phyloP scores from a whole-genome alignment of 805 yeast genomes.

The Tetrapisispora iriomotensis region DNA sequence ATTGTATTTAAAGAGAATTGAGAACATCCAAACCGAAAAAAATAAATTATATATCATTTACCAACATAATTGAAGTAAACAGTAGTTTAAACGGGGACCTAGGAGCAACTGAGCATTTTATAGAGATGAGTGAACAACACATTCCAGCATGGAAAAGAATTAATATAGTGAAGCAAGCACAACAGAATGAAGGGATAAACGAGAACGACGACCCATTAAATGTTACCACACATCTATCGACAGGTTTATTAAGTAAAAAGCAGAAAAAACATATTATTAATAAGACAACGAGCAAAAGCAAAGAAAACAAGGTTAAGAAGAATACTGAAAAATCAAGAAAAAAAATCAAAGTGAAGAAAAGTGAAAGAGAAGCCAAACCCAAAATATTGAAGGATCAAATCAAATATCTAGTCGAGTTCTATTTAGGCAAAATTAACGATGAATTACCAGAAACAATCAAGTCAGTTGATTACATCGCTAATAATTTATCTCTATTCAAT shows the following conservation, averaged over 20 bases:
- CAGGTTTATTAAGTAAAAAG: constrained; percentile 24
- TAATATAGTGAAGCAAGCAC: constrained; percentile 12
- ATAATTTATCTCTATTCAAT: constrained; percentile 1
- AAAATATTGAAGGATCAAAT: constrained; percentile 27
- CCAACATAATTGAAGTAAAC: too few relatives aligned
- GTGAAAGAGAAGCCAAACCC: constrained; percentile 14
- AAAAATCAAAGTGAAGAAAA: constrained; percentile 1
- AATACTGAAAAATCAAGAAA: constrained; percentile 9
- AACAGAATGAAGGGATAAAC: constrained; percentile 3
- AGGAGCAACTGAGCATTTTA: too few relatives aligned
- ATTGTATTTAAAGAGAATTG: neutral
- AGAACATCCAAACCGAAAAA: neutral
- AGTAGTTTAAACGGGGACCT: neutral
- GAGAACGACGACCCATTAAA: constrained; percentile 24
- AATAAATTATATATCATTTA: too few relatives aligned
- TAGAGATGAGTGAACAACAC: constrained; percentile 15
- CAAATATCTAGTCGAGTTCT: constrained; percentile 28
- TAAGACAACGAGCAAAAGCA: constrained; percentile 11
- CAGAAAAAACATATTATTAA: constrained; percentile 26
- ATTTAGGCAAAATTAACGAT: constrained; percentile 16
- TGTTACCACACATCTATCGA: constrained; percentile 29
- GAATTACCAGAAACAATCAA: constrained; percentile 18
- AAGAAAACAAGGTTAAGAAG: constrained; percentile 11
- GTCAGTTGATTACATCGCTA: constrained; percentile 16
- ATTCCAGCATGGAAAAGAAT: constrained; percentile 31